Evolutionary conservation across 2,329 filamentous ascomycete species (phyloP).

Genomic region (Chaetomiaceae sp.): DNA sequence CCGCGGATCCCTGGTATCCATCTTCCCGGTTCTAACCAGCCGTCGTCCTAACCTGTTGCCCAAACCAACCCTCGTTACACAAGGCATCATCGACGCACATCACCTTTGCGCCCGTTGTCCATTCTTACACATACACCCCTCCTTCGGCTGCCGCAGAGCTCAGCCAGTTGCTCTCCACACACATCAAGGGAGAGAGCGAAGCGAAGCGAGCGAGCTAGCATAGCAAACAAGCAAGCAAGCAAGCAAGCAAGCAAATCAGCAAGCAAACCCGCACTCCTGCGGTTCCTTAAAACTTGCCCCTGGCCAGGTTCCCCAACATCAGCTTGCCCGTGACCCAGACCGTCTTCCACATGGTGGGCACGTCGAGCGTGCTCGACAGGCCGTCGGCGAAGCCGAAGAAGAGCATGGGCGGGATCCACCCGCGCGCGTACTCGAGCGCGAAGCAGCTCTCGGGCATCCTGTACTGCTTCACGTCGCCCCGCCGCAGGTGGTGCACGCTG

Average conservation of each 20-base stretch:
- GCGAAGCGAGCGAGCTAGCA: too few species aligned
- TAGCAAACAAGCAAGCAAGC: too few species aligned
- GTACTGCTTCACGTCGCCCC: slow-evolving; percentile 76
- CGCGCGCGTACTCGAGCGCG: slow-evolving; percentile 77
- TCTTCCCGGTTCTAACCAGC: not conserved
- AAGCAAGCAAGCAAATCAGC: too few species aligned
- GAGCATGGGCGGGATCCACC: slow-evolving; percentile 91
- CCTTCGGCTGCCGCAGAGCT: too few species aligned
- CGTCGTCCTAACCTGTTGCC: too few species aligned
- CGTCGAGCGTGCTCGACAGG: slow-evolving; percentile 74
- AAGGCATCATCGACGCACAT: too few species aligned
- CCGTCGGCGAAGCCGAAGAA: slow-evolving; percentile 84
- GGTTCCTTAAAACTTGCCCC: slow-evolving; percentile 63
- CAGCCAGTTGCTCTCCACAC: too few species aligned
- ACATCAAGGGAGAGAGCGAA: too few species aligned
- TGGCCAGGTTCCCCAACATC: slow-evolving; percentile 69
- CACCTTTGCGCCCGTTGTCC: too few species aligned
- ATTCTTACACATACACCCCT: not conserved
- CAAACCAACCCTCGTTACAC: too few species aligned
- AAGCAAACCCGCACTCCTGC: too few species aligned
- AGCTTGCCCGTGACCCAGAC: slow-evolving; percentile 66
- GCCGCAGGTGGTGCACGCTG: slow-evolving; percentile 64
- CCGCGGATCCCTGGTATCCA: not conserved
- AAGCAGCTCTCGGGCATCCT: slow-evolving; percentile 73
- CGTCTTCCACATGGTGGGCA: slow-evolving; percentile 81